Conservation (phyloP, 2,329 filamentous ascomycete species). For the Thielaviopsis punctulata region DNA sequence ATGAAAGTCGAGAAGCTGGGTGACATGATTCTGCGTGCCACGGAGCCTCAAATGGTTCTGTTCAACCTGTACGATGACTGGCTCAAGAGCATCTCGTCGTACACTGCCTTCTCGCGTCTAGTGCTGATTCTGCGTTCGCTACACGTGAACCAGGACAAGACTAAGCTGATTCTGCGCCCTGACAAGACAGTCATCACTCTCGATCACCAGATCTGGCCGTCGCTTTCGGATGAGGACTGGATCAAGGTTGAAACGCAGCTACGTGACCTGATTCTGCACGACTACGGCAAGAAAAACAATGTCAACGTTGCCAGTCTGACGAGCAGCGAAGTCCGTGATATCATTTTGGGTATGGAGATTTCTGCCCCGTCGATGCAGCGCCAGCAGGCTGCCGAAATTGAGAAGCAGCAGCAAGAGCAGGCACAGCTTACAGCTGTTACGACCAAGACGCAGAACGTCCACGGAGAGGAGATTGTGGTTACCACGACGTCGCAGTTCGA, state of each 20-base stretch:
- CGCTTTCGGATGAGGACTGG: constrained; percentile 89
- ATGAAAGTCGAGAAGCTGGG: constrained; percentile 99
- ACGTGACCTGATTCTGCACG: constrained; percentile 87
- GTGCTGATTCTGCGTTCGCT: constrained; percentile 85
- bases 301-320: constrained; percentile 96
- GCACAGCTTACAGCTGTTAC: constrained; percentile 92
- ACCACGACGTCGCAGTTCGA: constrained; percentile 97
- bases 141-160: constrained; percentile 97
- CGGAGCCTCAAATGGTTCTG: constrained; percentile 98
- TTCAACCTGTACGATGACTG: constrained; percentile 99
- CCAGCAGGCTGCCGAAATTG: constrained; percentile 94
- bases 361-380: constrained; percentile 94
- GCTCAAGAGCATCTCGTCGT: constrained; percentile 95
- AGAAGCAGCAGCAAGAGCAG: constrained; percentile 96
- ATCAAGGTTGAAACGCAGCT: constrained; percentile 98
- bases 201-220: constrained; percentile 97
- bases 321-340: constrained; percentile 91
- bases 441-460: constrained; percentile 93
- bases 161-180: constrained; percentile 81
- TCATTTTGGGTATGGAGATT: constrained; percentile 98
- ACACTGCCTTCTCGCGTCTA: constrained; percentile 92
- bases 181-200: constrained; percentile 98
- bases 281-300: constrained; percentile 99
- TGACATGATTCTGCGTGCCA: constrained; percentile 95
- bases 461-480: constrained; percentile 94